Evolutionary conservation across 352 stramenopile genomes (phyloP).

Genomic region (Globisporangium orthogonon): DNA sequence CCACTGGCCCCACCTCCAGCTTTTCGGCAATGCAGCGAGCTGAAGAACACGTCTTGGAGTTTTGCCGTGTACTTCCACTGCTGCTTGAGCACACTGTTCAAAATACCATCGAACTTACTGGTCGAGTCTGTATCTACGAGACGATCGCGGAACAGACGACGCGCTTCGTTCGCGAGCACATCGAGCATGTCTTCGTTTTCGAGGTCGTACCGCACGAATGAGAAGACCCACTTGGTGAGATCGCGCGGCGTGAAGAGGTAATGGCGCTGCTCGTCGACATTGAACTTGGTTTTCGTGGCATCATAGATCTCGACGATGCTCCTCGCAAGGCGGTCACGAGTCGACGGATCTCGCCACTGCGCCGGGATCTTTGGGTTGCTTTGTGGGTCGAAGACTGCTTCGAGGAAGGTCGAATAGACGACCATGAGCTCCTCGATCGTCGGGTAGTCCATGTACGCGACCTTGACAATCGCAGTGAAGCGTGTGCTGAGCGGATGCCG

Average conservation of each 20-base stretch:
- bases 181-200: slow-evolving; percentile 86
- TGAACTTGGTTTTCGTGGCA: slow-evolving; percentile 86
- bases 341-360: slow-evolving; percentile 46
- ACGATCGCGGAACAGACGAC: slow-evolving; percentile 87
- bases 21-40: slow-evolving; percentile 56
- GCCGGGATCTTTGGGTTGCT: slow-evolving; percentile 26
- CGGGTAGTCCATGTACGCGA: slow-evolving; percentile 92
- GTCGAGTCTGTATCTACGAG: slow-evolving; percentile 79
- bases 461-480: slow-evolving; percentile 92
- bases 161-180: slow-evolving; percentile 87
- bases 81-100: slow-evolving; percentile 80
- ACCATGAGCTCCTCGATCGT: slow-evolving; percentile 83
- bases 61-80: slow-evolving; percentile 78
- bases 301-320: slow-evolving; percentile 92
- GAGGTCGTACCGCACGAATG: slow-evolving; percentile 88
- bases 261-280: slow-evolving; percentile 91
- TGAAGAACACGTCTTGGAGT: slow-evolving; percentile 85
- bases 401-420: slow-evolving; percentile 89
- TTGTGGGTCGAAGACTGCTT: slow-evolving; percentile 55
- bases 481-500: slow-evolving; percentile 88
- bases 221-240: slow-evolving; percentile 89
- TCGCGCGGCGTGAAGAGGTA: slow-evolving; percentile 94
- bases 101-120: slow-evolving; percentile 79
- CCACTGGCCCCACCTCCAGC: slow-evolving; percentile 12
- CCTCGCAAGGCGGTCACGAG: slow-evolving; percentile 75